Percentiles rank a stretch among this genome's conserved stretches.
phyloP scores from a whole-genome alignment of 768 basidiomycete genomes.

The Auricularia sp. region DNA sequence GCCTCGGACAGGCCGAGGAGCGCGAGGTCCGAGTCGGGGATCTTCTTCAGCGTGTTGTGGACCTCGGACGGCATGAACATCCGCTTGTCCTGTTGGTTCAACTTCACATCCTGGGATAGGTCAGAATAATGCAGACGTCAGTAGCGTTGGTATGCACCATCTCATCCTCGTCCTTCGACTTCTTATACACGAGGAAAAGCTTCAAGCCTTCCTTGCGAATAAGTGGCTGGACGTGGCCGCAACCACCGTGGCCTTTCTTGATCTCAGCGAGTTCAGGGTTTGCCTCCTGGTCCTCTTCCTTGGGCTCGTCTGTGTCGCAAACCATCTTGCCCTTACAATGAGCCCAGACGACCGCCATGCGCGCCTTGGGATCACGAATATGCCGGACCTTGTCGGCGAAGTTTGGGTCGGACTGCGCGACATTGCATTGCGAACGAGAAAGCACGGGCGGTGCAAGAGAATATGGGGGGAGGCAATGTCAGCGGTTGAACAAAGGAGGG shows the following conservation, averaged over 20 bases:
- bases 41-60: slow-evolving; percentile 94
- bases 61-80: slow-evolving; percentile 77
- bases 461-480: slow-evolving; percentile 57
- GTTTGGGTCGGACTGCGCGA: slow-evolving; percentile 66
- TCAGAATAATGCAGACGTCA: neutral
- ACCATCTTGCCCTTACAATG: slow-evolving; percentile 81
- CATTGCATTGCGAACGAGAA: slow-evolving; percentile 12
- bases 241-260: slow-evolving; percentile 93
- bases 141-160: slow-evolving; percentile 23
- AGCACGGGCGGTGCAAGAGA: slow-evolving; percentile 21
- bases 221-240: slow-evolving; percentile 83
- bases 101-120: slow-evolving; percentile 57
- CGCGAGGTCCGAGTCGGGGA: slow-evolving; percentile 78
- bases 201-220: slow-evolving; percentile 93
- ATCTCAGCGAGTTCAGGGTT: slow-evolving; percentile 60
- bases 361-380: slow-evolving; percentile 74
- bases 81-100: slow-evolving; percentile 72
- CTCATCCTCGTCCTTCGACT: slow-evolving; percentile 89
- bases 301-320: slow-evolving; percentile 83
- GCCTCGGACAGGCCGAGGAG: slow-evolving; percentile 88
- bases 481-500: slow-evolving; percentile 25
- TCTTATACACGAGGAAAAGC: slow-evolving; percentile 90
- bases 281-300: slow-evolving; percentile 69
- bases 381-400: slow-evolving; percentile 85
- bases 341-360: slow-evolving; percentile 78